Evolutionary conservation across 2,329 filamentous ascomycete genomes (phyloP).

Genomic region (Cytospora leucostoma): DNA sequence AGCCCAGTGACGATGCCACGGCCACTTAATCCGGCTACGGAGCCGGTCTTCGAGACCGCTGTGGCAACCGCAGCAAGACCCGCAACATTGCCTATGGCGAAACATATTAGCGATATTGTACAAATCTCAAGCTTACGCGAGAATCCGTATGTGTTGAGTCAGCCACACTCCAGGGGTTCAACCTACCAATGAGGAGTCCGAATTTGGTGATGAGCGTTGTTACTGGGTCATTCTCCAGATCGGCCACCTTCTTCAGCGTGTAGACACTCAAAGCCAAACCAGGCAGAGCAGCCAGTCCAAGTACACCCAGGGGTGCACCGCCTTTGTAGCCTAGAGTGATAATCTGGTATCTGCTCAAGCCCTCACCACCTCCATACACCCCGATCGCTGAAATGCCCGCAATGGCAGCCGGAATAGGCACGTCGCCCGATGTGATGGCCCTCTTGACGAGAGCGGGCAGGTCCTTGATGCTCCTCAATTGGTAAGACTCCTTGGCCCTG

Average conservation of each 20-base stretch:
- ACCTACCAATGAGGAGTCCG: not conserved
- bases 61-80: not conserved
- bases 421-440: not conserved
- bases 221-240: not conserved
- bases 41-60: not conserved
- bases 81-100: not conserved
- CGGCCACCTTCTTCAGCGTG: not conserved
- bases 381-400: not conserved
- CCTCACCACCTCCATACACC: not conserved
- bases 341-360: not conserved
- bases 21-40: not conserved
- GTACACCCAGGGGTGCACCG: not conserved
- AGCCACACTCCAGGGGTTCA: not conserved
- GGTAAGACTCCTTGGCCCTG: not conserved
- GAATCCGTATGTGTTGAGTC: too few species aligned
- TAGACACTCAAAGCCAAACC: not conserved
- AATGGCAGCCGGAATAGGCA: not conserved
- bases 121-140: not conserved
- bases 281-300: constrained; percentile 1
- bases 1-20: not conserved
- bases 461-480: not conserved
- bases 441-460: not conserved
- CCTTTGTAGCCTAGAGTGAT: not conserved
- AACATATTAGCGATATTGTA: not conserved
- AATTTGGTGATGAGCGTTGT: not conserved